Evolutionary conservation across 176 grass and related monocot species (phyloP).

Genomic region (Chloris gayana): DNA sequence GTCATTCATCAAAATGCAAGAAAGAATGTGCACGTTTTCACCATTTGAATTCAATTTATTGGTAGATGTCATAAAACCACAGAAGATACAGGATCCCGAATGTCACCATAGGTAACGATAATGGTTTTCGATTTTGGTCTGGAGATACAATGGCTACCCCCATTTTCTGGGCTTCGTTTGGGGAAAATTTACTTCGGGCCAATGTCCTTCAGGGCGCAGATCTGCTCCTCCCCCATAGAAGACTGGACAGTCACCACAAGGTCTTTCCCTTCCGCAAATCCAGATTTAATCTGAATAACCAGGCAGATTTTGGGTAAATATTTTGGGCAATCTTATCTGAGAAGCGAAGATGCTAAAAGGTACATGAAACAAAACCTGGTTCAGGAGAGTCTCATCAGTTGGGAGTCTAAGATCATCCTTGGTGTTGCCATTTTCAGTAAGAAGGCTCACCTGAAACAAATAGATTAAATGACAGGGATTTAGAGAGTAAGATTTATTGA

Average conservation of each 20-base stretch:
- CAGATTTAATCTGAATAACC: constrained; percentile 53
- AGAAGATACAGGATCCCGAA: constrained; percentile 43
- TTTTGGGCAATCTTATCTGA: background rate
- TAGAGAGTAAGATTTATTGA: background rate
- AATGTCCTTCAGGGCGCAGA: constrained; percentile 67
- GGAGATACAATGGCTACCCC: constrained; percentile 30
- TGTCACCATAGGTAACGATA: constrained; percentile 28
- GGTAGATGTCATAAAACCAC: constrained; percentile 39
- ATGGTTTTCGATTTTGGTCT: constrained; percentile 24
- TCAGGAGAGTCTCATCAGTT: constrained; percentile 73
- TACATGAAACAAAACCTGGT: constrained; percentile 55
- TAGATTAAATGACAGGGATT: constrained; percentile 15
- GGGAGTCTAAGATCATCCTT: constrained; percentile 96
- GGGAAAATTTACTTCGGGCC: constrained; percentile 54
- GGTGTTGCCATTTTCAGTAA: constrained; percentile 76
- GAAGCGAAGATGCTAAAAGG: constrained; percentile 22
- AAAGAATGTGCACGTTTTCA: background rate
- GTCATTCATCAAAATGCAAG: background rate
- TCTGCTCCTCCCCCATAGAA: constrained; percentile 79
- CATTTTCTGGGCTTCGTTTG: background rate
- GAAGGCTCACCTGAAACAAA: constrained; percentile 78
- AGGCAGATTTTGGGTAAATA: background rate
- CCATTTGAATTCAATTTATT: constrained; percentile 40
- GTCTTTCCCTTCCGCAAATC: constrained; percentile 57
- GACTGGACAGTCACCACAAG: constrained; percentile 71